phyloP scores from a whole-genome alignment of 2,329 filamentous ascomycete genomes.

The Talaromyces sp. region DNA sequence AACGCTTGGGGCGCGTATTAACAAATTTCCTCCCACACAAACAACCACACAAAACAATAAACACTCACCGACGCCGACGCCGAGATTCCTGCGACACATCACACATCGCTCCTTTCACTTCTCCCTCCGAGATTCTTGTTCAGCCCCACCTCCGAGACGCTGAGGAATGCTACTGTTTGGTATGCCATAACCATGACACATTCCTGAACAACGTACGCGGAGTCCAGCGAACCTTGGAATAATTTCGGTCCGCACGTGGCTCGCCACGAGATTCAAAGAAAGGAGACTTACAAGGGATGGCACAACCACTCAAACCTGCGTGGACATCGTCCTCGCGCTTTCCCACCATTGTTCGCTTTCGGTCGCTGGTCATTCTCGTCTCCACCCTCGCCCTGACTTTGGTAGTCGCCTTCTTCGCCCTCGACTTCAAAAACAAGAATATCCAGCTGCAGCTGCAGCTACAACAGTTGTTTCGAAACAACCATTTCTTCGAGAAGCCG shows the following conservation, averaged over 20 bases:
- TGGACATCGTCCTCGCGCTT: conserved; percentile 7
- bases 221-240: neutral
- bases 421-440: conserved; percentile 9
- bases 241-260: neutral
- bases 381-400: conserved; percentile 1
- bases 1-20: neutral
- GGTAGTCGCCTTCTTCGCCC: conserved; percentile 1
- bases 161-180: neutral
- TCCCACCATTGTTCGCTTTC: neutral
- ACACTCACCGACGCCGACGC: neutral
- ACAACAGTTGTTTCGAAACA: conserved; percentile 10
- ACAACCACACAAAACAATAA: neutral
- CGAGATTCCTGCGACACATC: neutral
- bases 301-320: conserved; percentile 4
- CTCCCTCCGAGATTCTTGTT: too few relatives aligned
- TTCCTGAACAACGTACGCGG: neutral
- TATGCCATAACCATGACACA: neutral
- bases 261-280: neutral
- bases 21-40: neutral
- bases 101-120: neutral
- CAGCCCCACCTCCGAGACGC: neutral
- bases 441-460: conserved; percentile 9
- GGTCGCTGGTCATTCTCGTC: conserved; percentile 1
- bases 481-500: conserved; percentile 8
- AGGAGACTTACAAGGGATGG: neutral